These are phyloP conservation scores for Aureobasidium subglaciale DNA, from an alignment of 2,329 filamentous ascomycete genomes.

Conservation along the genomic window DNA sequence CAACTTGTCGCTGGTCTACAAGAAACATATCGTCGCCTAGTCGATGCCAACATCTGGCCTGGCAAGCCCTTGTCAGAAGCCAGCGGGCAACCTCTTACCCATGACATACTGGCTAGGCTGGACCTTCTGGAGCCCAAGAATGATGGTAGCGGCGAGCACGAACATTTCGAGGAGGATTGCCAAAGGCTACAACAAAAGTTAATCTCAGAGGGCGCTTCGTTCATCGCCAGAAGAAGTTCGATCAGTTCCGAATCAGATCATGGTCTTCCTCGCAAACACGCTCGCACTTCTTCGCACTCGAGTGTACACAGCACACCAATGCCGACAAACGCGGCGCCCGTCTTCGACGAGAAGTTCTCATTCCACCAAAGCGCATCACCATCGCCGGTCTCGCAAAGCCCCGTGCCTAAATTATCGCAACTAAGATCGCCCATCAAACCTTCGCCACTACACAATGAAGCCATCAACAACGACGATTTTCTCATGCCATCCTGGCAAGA, in stretches of 20 bases:
- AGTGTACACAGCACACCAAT: constrained; percentile 32
- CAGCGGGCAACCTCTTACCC: constrained; percentile 53
- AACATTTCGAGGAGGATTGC: constrained; percentile 53
- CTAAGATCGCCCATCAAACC: constrained; percentile 24
- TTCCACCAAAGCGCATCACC: constrained; percentile 22
- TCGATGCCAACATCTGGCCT: constrained; percentile 49
- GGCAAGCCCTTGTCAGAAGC: constrained; percentile 46
- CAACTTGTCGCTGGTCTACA: constrained; percentile 56
- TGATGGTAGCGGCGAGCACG: constrained; percentile 39
- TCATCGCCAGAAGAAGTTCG: constrained; percentile 45
- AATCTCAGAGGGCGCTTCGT: constrained; percentile 45
- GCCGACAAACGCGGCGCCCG: constrained; percentile 22
- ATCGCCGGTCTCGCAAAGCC: constrained; percentile 23
- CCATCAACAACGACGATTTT: constrained; percentile 16
- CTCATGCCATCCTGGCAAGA: constrained; percentile 17
- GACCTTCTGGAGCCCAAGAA: constrained; percentile 48
- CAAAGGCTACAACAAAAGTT: constrained; percentile 49
- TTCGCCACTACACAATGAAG: constrained; percentile 18
- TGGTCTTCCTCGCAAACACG: constrained; percentile 33
- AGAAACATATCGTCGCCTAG: constrained; percentile 50
- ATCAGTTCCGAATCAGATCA: constrained; percentile 53
- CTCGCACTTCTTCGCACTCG: constrained; percentile 28
- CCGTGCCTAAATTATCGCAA: constrained; percentile 18
- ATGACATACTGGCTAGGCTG: constrained; percentile 55
- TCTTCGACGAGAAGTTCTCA: constrained; percentile 24